Base-by-base conservation (phyloP, 768 basidiomycete genomes). In the Boletus subcaerulescens region DNA sequence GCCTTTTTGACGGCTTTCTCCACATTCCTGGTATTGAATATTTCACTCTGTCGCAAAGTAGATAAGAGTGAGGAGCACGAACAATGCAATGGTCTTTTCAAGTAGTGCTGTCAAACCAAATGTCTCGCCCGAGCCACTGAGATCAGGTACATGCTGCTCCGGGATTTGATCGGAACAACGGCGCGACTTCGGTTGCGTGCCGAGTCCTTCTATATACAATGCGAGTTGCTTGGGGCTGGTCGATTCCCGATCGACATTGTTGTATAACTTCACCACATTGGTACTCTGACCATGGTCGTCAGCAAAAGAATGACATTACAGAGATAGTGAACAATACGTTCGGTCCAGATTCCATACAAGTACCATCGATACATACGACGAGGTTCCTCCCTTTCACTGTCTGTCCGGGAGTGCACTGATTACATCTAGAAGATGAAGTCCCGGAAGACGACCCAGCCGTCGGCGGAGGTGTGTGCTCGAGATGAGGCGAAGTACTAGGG, bases 151-250 rank as follows among this genome's bases (percentile, higher is more conserved):
- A 26, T 26, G 1, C 26, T 26, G 26, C 26, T 26, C 26, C 26
- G 6, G 26, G 26, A 7, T 26, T 26, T 26, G 26, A 26, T 26
- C 26, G 26, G 26, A 26, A 26, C 26, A 26, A 26, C 7, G 6
- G 26, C 26, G 26, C 26, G 26, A 26, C 29, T 9, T 3, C 29
- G 29, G 29, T 9, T 29, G 62, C 1, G 75, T 75, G 15, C 74
- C 74, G 39, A 76, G 71, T 1, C 74, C 74, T 38, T 72, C 73
- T 35, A 67, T 64, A 49, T 75, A 76, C 47, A 71, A 75, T 1
- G 72, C 68, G 13, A 58, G 47, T 52, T 75, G 75, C 20, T 55
- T 44, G 11, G 57, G 57, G 8, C 35, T 22, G 2, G 38, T 26
- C 18, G 65, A 52, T 39, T 67, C 58, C 10, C 53, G 47, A 18